Conservation (phyloP, 495 filamentous ascomycete species). For the Xylaria cubensis region DNA sequence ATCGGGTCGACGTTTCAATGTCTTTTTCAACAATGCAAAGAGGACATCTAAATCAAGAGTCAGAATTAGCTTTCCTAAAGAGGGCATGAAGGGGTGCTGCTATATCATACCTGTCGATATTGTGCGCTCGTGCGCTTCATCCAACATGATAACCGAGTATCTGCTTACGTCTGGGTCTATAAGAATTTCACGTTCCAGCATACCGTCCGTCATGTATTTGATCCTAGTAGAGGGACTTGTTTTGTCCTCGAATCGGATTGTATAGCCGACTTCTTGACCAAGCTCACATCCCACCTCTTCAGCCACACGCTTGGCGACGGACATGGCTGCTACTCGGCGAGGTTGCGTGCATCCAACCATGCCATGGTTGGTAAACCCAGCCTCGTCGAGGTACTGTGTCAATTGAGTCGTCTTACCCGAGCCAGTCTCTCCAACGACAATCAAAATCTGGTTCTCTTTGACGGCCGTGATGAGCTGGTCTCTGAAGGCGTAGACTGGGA, state of each 20-base stretch:
- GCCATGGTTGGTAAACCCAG: conserved; percentile 84
- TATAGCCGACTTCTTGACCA: conserved; percentile 94
- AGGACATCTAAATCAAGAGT: conserved; percentile 70
- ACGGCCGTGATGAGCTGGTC: conserved; percentile 90
- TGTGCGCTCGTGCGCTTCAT: conserved; percentile 97
- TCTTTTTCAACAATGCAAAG: conserved; percentile 94
- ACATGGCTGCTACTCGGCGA: conserved; percentile 95
- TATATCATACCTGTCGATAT: conserved; percentile 69
- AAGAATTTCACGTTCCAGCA: conserved; percentile 94
- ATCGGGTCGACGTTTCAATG: conserved; percentile 82
- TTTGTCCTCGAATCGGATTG: conserved; percentile 96
- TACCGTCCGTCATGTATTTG: conserved; percentile 99
- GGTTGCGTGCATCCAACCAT: conserved; percentile 98
- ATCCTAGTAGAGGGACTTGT: conserved; percentile 90
- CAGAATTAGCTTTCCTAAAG: background rate
- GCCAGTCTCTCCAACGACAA: conserved; percentile 97
- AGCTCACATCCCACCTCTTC: conserved; percentile 94
- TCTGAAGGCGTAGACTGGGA: conserved; percentile 91
- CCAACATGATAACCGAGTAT: conserved; percentile 97
- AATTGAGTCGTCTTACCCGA: conserved; percentile 98
- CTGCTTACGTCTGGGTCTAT: conserved; percentile 84
- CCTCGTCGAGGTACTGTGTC: conserved; percentile 94
- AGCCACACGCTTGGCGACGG: conserved; percentile 93
- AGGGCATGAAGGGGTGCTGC: background rate
- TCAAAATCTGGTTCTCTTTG: conserved; percentile 83